A percentile compares a stretch with the other conserved stretches of the same genome.
phyloP scores from a whole-genome alignment of 371 early-diverging fungal genomes.

The Mucor circinelloides region DNA sequence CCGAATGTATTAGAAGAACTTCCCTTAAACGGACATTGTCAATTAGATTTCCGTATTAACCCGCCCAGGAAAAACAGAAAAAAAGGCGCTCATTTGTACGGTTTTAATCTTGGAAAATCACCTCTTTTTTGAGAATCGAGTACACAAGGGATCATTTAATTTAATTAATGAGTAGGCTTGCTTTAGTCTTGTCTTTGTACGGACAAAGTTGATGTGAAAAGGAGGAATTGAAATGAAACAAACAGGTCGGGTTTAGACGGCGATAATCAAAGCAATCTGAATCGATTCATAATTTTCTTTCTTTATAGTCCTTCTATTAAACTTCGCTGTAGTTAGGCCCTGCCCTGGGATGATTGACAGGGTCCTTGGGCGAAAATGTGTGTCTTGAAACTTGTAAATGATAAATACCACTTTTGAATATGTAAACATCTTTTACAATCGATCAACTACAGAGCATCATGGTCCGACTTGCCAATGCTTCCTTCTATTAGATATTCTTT shows the following conservation, averaged over 20 bases:
- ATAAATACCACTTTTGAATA: background rate
- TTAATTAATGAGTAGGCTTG: background rate
- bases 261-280: background rate
- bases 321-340: background rate
- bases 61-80: background rate
- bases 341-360: background rate
- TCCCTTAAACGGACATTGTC: conserved; percentile 6
- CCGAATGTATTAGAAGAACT: background rate
- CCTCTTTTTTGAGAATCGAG: background rate
- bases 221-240: background rate
- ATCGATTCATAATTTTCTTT: background rate
- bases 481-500: background rate
- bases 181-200: too few relatives aligned
- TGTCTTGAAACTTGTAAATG: background rate
- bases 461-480: background rate
- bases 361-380: background rate
- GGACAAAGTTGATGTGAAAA: too few relatives aligned
- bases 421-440: background rate
- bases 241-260: background rate
- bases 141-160: background rate
- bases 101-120: background rate
- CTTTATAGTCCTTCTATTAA: background rate
- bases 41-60: conserved; percentile 16
- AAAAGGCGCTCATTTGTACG: background rate
- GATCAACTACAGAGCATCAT: background rate